A percentile compares a stretch with the other conserved stretches of the same genome.
Conservation (phyloP, 2,329 filamentous ascomycete species). For the Alternaria arborescens region DNA sequence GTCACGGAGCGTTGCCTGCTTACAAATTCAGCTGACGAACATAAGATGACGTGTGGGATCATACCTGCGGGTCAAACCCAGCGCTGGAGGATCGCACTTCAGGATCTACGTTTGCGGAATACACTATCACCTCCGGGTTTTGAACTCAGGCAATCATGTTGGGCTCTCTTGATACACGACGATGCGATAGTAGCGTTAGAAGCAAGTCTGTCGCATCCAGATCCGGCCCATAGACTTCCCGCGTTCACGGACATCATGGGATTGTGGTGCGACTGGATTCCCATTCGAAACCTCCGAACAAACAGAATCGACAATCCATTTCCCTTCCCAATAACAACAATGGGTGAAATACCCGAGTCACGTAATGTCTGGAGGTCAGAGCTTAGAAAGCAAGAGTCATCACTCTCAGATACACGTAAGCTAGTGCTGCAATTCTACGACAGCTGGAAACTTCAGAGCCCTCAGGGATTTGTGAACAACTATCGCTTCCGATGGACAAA, state of each 20-base stretch:
- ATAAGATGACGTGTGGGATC: background rate
- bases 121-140: rapidly evolving
- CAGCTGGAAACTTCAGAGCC: rapidly evolving
- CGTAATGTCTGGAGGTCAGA: background rate
- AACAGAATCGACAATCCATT: background rate
- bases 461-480: rapidly evolving
- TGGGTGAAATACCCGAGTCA: background rate
- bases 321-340: background rate
- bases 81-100: rapidly evolving
- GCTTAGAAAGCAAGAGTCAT: background rate
- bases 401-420: background rate
- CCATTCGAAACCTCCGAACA: background rate
- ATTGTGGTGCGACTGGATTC: background rate
- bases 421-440: background rate
- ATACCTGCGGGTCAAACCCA: background rate
- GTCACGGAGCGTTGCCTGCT: too few relatives aligned
- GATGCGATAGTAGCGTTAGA: background rate
- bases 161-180: rapidly evolving
- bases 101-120: too few relatives aligned
- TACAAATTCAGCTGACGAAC: too few relatives aligned
- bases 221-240: background rate
- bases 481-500: too few relatives aligned
- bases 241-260: background rate
- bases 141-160: background rate
- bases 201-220: background rate